These are phyloP conservation scores for Baeospora myosura DNA, from an alignment of 1,284 basidiomycete species.

Conservation along the genomic window DNA sequence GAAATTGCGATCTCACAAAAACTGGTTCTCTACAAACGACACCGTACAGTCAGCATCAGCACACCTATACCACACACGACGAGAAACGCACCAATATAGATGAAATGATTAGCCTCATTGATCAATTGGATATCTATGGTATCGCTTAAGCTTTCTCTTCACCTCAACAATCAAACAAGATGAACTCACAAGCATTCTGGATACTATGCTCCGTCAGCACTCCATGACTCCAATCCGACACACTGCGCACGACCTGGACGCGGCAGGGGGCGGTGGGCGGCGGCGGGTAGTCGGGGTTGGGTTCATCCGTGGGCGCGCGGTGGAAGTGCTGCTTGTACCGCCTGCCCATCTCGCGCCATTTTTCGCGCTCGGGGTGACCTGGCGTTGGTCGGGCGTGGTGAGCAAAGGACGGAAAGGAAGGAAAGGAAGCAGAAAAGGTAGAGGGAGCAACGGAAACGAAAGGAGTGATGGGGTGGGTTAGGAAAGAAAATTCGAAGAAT, in stretches of 20 bases:
- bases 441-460: too few species aligned
- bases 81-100: constrained; percentile 70
- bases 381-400: constrained; percentile 1
- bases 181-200: constrained; percentile 73
- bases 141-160: constrained; percentile 5
- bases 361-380: constrained; percentile 66
- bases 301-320: constrained; percentile 10
- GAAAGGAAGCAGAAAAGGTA: too few species aligned
- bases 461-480: too few species aligned
- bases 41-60: constrained; percentile 2
- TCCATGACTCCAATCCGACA: constrained; percentile 89
- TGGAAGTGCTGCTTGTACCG: constrained; percentile 59
- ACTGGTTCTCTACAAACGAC: constrained; percentile 71
- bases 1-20: constrained; percentile 81
- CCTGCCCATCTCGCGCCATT: constrained; percentile 52
- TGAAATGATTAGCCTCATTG: constrained; percentile 75
- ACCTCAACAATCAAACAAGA: constrained; percentile 4
- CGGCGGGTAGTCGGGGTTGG: constrained; percentile 26
- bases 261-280: constrained; percentile 44
- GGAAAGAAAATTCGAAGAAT: too few species aligned
- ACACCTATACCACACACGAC: constrained; percentile 9
- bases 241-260: constrained; percentile 77
- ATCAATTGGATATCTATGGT: constrained; percentile 76
- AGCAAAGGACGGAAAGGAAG: not conserved
- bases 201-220: constrained; percentile 81